A percentile compares a stretch with the other conserved stretches of the same genome.
These are phyloP conservation scores for Thermothielavioides terrestris DNA, from an alignment of 495 filamentous ascomycete species.

Conservation along the genomic window DNA sequence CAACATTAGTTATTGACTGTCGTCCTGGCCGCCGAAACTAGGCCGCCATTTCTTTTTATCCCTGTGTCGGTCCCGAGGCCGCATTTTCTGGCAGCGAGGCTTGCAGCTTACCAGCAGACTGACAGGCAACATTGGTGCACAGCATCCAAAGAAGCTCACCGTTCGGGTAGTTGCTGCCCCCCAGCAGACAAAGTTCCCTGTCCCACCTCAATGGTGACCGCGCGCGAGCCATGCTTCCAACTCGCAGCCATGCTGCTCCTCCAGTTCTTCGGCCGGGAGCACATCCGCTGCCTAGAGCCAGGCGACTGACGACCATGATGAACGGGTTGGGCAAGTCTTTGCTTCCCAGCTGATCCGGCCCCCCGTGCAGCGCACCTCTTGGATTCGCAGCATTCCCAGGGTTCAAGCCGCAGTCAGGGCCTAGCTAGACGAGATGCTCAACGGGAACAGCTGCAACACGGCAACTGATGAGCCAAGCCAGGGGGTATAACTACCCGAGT, in stretches of 20 bases:
- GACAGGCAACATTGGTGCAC: background rate
- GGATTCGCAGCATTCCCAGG: no score
- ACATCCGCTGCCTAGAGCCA: no score
- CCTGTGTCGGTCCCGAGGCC: slow-evolving; percentile 11
- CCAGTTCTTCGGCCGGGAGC: no score
- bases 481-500: slow-evolving; percentile 19
- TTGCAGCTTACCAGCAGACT: background rate
- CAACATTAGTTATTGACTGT: no score
- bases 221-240: background rate
- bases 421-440: background rate
- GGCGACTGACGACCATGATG: no score
- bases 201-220: background rate
- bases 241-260: background rate
- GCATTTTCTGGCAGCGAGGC: background rate
- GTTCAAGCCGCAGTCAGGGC: background rate
- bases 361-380: no score
- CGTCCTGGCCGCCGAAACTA: slow-evolving; percentile 4
- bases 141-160: background rate
- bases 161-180: background rate
- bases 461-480: slow-evolving; percentile 1
- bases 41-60: background rate
- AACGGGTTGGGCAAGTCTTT: no score
- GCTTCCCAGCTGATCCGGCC: no score
- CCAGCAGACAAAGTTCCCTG: background rate
- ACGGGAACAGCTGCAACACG: no score